Evolutionary conservation across 306 rosid species (phyloP), one percentile per base, ranked within the genome.

Genomic region (Geum urbanum): DNA sequence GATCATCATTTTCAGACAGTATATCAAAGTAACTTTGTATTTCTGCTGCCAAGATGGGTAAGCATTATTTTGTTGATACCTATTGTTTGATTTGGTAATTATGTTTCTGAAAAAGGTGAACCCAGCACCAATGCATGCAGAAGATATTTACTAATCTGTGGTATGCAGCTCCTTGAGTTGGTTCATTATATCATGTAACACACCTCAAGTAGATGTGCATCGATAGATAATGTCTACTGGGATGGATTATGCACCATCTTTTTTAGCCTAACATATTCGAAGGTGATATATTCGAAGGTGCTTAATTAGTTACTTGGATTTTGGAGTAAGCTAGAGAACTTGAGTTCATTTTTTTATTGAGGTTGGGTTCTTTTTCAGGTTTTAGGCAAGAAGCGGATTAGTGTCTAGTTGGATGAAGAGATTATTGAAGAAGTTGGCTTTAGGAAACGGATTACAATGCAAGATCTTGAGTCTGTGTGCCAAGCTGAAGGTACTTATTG

Each of bases 21-120:
- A 95, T 95, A 70, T 91, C 91, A 20, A 97, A 95, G 85, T 92
- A 91, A 84, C 88, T 95, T 57, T 95, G 99, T 83, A 91, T 10
- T 77, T 91, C 97, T 46, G 97, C 99, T 76, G 99, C 99, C 64
- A 95, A 95, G 81, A 84, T 95, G 97, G 99, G 99, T 95, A 83
- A 89, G 78, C 78, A 61, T 51, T 72, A 63, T 80, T 73, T 58
- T 22, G 52, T 43, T 68, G 41, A 35, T 50, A 70, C 68, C 75
- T 71, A 16, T 14, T 66, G 24, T 18, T 41, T 47, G 35, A 16
- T 70, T 48, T 19, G 8, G 43, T 55, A 41, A 39, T 41, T 15
- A 39, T 20, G 15, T 68, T 52, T 67, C 35, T 68, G 45, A 51
- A 19, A 37, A 3, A 68, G 59, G 8, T 68, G 24, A 24, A 16